Conservation (phyloP, 306 rosid genomes). For the Pueraria montana region DNA sequence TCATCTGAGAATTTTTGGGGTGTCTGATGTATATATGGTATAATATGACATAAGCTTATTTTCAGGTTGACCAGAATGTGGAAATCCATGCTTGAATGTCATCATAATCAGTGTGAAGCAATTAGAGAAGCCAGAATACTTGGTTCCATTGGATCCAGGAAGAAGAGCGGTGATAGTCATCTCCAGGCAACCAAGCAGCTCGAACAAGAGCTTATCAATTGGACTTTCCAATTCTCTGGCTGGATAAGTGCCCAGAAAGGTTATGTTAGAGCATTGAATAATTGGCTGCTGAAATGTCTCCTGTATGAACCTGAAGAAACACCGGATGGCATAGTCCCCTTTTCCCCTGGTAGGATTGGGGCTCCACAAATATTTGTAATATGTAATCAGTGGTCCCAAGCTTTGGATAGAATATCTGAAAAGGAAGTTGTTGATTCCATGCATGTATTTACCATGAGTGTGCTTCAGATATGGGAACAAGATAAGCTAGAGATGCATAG, state of each 20-base stretch:
- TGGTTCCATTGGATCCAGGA: conserved; percentile 82
- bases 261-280: conserved; percentile 86
- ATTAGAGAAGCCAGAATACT: conserved; percentile 90
- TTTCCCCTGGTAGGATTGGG: conserved; percentile 93
- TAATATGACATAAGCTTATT: conserved; percentile 20
- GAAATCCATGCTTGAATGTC: conserved; percentile 97
- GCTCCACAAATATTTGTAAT: conserved; percentile 93
- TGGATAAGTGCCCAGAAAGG: conserved; percentile 95
- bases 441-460: conserved; percentile 79
- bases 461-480: conserved; percentile 90
- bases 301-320: conserved; percentile 90
- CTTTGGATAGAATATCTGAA: conserved; percentile 89
- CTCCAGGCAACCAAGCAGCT: conserved; percentile 77
- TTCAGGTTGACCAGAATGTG: conserved; percentile 92
- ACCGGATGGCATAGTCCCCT: conserved; percentile 87
- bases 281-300: conserved; percentile 91
- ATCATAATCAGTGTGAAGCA: conserved; percentile 79
- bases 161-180: conserved; percentile 73
- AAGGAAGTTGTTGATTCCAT: conserved; percentile 89
- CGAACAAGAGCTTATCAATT: conserved; percentile 85
- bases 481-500: conserved; percentile 79
- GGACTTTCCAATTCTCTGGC: conserved; percentile 85
- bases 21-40: conserved; percentile 17
- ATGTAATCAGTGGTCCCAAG: conserved; percentile 97
- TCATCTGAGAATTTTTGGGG: conserved; percentile 20